These are phyloP conservation scores for Suhomyces canberraensis DNA, from an alignment of 805 yeast genomes.

Conservation along the genomic window DNA sequence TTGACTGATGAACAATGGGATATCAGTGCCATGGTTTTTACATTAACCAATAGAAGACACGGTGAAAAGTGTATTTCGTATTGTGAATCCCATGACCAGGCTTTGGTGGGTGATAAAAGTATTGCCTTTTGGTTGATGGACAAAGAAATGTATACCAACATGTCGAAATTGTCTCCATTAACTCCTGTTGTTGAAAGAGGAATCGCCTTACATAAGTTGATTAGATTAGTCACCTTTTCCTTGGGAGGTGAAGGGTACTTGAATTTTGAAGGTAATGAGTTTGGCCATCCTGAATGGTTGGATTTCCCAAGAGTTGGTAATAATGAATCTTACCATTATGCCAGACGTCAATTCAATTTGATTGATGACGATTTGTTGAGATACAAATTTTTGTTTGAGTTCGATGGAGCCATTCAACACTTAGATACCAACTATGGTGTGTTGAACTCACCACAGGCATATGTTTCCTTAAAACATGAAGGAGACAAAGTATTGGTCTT, in stretches of 20 bases:
- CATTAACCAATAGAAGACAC: constrained; percentile 84
- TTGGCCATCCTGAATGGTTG: constrained; percentile 99
- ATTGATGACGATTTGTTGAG: constrained; percentile 76
- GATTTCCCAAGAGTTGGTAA: constrained; percentile 95
- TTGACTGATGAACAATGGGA: constrained; percentile 88
- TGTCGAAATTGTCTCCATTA: constrained; percentile 72
- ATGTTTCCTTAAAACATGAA: constrained; percentile 84
- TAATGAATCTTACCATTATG: constrained; percentile 84
- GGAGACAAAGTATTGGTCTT: constrained; percentile 83
- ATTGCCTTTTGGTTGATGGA: constrained; percentile 98
- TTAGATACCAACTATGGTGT: constrained; percentile 70
- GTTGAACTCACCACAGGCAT: constrained; percentile 69
- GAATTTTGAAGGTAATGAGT: constrained; percentile 96
- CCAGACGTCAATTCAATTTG: constrained; percentile 90
- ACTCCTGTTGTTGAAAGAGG: constrained; percentile 87
- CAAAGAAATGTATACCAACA: constrained; percentile 94
- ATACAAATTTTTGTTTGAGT: constrained; percentile 72
- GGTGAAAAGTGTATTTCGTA: constrained; percentile 87
- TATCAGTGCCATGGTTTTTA: constrained; percentile 71
- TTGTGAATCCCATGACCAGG: constrained; percentile 96
- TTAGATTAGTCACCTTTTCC: constrained; percentile 79
- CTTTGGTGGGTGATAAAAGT: constrained; percentile 94
- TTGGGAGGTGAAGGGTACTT: constrained; percentile 97
- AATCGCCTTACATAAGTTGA: constrained; percentile 84
- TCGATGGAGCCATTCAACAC: constrained; percentile 82